These are phyloP conservation scores for Avena insularis DNA, from an alignment of 176 grass and related monocot species.

Conservation along the genomic window DNA sequence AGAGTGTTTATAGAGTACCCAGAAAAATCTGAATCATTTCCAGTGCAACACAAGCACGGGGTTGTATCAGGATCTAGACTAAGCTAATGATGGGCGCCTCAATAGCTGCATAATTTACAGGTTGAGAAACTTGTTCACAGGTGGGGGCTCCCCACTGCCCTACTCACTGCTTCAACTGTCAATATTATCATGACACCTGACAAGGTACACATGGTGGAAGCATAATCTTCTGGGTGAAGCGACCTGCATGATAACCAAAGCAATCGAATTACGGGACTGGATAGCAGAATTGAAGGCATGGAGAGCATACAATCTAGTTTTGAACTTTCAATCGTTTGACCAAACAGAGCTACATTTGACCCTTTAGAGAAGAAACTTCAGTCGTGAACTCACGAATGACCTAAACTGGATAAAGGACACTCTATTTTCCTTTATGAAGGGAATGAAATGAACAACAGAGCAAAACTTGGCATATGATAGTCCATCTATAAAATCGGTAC, in stretches of 20 bases:
- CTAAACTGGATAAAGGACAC: not conserved
- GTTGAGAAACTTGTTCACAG: slow-evolving; percentile 22
- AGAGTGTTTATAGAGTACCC: slow-evolving; percentile 15
- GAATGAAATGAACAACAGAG: slow-evolving; percentile 16
- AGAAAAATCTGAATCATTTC: slow-evolving; percentile 42
- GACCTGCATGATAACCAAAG: slow-evolving; percentile 39
- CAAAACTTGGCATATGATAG: slow-evolving; percentile 1
- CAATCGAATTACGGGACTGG: not conserved
- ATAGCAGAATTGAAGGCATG: slow-evolving; percentile 2
- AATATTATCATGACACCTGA: not conserved
- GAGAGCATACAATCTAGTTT: not conserved
- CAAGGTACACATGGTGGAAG: not conserved
- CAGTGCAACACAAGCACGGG: slow-evolving; percentile 12
- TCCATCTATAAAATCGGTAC: slow-evolving; percentile 30
- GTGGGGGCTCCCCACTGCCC: not conserved
- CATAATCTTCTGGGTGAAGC: not conserved
- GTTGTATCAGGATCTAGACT: slow-evolving; percentile 34
- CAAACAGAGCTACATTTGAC: not conserved
- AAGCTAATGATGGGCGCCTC: slow-evolving; percentile 7
- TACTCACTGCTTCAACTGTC: slow-evolving; percentile 26
- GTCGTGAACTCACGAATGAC: slow-evolving; percentile 3
- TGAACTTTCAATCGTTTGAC: slow-evolving; percentile 10
- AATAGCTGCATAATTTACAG: slow-evolving; percentile 47
- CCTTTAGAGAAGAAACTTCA: not conserved
- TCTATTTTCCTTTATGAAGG: slow-evolving; percentile 31